Conservation (phyloP, 192 early-diverging fungal species). For the Podila horticola region DNA sequence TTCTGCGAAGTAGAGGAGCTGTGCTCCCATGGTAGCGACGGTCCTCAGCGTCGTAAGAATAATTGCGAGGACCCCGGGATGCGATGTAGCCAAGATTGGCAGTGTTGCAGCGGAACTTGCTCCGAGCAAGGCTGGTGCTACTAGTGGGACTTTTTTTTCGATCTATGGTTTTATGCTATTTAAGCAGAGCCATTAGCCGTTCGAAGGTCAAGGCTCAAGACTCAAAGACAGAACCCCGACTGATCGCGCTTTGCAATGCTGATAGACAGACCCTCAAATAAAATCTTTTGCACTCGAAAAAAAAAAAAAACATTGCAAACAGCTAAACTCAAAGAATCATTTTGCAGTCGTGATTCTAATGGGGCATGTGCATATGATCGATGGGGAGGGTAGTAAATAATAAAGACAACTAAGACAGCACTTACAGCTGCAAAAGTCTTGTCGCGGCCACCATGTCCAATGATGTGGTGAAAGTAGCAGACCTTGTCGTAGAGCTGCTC, state of each 20-base stretch:
- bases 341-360: too few species aligned
- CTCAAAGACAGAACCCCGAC: too few species aligned
- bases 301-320: not conserved
- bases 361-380: not conserved
- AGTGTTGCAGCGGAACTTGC: constrained; percentile 1
- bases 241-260: too few species aligned
- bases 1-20: too few species aligned
- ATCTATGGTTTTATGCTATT: not conserved
- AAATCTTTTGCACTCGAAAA: too few species aligned
- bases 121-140: constrained; percentile 1
- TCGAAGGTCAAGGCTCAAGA: too few species aligned
- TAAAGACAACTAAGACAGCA: not conserved
- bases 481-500: constrained; percentile 52
- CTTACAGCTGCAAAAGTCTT: constrained; percentile 54
- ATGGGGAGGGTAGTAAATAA: not conserved
- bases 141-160: not conserved
- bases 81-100: not conserved
- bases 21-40: too few species aligned
- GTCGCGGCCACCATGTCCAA: constrained; percentile 52
- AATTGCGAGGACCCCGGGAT: not conserved
- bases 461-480: constrained; percentile 51
- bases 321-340: not conserved
- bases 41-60: not conserved
- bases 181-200: too few species aligned
- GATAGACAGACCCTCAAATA: too few species aligned